Conservation (phyloP, 2,329 filamentous ascomycete genomes). For the Bertia moriformis region DNA sequence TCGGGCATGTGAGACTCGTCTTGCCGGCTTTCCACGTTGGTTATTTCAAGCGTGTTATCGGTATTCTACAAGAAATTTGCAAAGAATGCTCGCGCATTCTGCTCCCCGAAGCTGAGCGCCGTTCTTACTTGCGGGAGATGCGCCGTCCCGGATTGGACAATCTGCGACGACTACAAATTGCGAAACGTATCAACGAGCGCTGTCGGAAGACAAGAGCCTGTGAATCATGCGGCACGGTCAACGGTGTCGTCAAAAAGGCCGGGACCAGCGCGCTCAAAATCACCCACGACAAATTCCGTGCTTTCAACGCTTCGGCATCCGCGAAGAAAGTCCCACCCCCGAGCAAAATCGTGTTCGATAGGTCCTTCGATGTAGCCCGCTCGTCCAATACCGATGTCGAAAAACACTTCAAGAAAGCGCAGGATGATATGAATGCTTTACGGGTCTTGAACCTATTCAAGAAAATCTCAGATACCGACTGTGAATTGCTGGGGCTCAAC, state of each 20-base stretch:
- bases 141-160: constrained; percentile 75
- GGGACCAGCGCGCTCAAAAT: constrained; percentile 67
- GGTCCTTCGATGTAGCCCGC: constrained; percentile 69
- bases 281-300: constrained; percentile 79
- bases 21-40: constrained; percentile 91
- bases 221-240: constrained; percentile 65
- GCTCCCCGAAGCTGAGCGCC: constrained; percentile 66
- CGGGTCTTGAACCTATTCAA: constrained; percentile 84
- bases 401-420: constrained; percentile 78
- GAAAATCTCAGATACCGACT: constrained; percentile 70
- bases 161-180: constrained; percentile 65
- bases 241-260: constrained; percentile 84
- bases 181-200: constrained; percentile 76
- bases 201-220: constrained; percentile 79
- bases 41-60: constrained; percentile 85
- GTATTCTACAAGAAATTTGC: constrained; percentile 87
- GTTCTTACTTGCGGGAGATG: constrained; percentile 64
- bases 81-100: constrained; percentile 82
- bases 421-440: constrained; percentile 86
- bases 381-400: constrained; percentile 70
- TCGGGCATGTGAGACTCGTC: constrained; percentile 80
- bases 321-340: constrained; percentile 69
- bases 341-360: constrained; percentile 73
- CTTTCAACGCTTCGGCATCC: constrained; percentile 78
- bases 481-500: constrained; percentile 79